Evolutionary conservation across 106 monocot genomes (phyloP).

Genomic region (Dactylorhiza incarnata): DNA sequence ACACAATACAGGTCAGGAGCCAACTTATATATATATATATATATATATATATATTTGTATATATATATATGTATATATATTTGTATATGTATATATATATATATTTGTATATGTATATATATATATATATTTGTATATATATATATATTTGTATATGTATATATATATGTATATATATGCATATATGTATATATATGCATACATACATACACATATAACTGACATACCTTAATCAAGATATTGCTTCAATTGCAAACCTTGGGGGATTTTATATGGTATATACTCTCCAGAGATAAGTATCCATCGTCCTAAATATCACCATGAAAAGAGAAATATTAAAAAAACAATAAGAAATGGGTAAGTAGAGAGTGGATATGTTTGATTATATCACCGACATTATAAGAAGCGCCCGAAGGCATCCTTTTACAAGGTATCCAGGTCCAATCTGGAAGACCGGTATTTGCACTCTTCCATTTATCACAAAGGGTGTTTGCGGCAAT

Average conservation of each 20-base stretch:
- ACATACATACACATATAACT: too few species aligned
- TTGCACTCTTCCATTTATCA: slow-evolving; percentile 52
- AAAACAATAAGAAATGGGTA: neutral
- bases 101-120: too few species aligned
- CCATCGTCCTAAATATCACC: slow-evolving; percentile 39
- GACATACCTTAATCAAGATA: neutral
- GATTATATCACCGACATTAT: slow-evolving; percentile 19
- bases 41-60: too few species aligned
- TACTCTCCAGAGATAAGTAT: slow-evolving; percentile 62
- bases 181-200: too few species aligned
- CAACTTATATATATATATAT: too few species aligned
- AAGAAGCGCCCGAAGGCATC: slow-evolving; percentile 10
- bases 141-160: too few species aligned
- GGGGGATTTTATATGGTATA: slow-evolving; percentile 10
- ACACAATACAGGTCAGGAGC: neutral
- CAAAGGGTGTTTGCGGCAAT: slow-evolving; percentile 28
- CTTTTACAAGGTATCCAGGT: slow-evolving; percentile 35
- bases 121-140: too few species aligned
- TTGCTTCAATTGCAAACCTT: slow-evolving; percentile 18
- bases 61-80: too few species aligned
- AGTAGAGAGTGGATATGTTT: neutral
- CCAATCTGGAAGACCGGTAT: slow-evolving; percentile 47
- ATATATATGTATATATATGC: too few species aligned
- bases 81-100: too few species aligned
- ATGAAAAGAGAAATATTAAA: neutral